Evolutionary conservation across 1,284 basidiomycete species (phyloP).

Genomic region (Melanopsichium pennsylvanicum): DNA sequence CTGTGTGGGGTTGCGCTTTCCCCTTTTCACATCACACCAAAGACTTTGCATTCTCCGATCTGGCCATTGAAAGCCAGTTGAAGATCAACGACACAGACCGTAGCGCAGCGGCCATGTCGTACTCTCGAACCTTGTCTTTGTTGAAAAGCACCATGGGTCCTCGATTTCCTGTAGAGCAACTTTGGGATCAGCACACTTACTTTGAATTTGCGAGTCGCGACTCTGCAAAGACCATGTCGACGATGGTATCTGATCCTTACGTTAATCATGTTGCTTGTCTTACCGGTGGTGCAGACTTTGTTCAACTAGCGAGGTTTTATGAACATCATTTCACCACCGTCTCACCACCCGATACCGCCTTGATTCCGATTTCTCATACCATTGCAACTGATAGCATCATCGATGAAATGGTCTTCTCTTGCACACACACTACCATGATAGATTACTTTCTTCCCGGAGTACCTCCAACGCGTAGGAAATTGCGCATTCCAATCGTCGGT

Average conservation of each 20-base stretch:
- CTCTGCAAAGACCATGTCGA: conserved; percentile 30
- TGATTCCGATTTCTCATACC: conserved; percentile 21
- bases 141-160: conserved; percentile 33
- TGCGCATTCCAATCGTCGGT: conserved; percentile 32
- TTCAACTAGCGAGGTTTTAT: conserved; percentile 24
- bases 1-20: conserved; percentile 31
- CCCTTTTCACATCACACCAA: conserved; percentile 32
- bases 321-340: conserved; percentile 31
- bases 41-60: conserved; percentile 15
- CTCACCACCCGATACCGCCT: conserved; percentile 18
- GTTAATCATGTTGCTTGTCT: conserved; percentile 39
- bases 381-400: conserved; percentile 28
- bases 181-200: conserved; percentile 39
- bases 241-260: conserved; percentile 34
- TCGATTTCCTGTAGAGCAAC: conserved; percentile 32
- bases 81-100: conserved; percentile 5
- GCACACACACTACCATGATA: conserved; percentile 32
- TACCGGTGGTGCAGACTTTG: conserved; percentile 26
- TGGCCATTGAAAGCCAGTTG: not conserved
- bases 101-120: conserved; percentile 25
- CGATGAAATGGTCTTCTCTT: conserved; percentile 36
- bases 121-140: conserved; percentile 19
- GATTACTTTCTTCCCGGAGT: conserved; percentile 36
- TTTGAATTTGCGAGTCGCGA: conserved; percentile 30
- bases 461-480: conserved; percentile 18